A percentile compares a stretch with the other conserved stretches of the same genome.
phyloP scores from a whole-genome alignment of 1,284 basidiomycete species.

The Tylopilus sp. region DNA sequence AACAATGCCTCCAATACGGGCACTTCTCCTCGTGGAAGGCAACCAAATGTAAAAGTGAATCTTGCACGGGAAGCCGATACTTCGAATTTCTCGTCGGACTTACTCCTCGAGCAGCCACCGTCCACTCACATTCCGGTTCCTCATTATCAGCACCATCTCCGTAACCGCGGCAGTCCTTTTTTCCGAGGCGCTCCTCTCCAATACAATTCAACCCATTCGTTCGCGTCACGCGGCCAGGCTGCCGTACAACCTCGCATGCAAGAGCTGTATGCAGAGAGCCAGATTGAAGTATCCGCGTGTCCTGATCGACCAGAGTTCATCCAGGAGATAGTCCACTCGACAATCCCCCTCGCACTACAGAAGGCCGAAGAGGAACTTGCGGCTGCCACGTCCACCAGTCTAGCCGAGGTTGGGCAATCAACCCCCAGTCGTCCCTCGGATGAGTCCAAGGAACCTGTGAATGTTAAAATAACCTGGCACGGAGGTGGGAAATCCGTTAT shows the following conservation, averaged over 20 bases:
- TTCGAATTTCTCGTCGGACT: slow-evolving; percentile 47
- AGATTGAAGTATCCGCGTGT: slow-evolving; percentile 32
- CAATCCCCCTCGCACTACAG: slow-evolving; percentile 63
- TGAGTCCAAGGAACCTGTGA: slow-evolving; percentile 52
- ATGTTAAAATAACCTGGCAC: slow-evolving; percentile 67
- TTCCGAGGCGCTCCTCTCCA: slow-evolving; percentile 41
- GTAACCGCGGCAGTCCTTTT: slow-evolving; percentile 42
- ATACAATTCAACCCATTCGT: slow-evolving; percentile 50
- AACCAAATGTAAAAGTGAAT: slow-evolving; percentile 42
- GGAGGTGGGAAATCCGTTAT: slow-evolving; percentile 65
- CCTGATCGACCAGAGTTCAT: slow-evolving; percentile 49
- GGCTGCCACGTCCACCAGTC: slow-evolving; percentile 28
- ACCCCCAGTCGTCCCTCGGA: slow-evolving; percentile 33
- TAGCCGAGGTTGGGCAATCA: slow-evolving; percentile 32
- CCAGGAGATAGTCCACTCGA: slow-evolving; percentile 65
- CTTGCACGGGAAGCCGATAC: slow-evolving; percentile 37
- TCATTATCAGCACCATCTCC: slow-evolving; percentile 42
- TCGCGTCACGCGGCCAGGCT: slow-evolving; percentile 42
- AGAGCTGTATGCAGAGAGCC: slow-evolving; percentile 45
- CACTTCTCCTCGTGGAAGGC: slow-evolving; percentile 45
- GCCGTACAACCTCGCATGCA: slow-evolving; percentile 44
- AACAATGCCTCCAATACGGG: slow-evolving; percentile 45
- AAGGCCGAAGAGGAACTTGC: slow-evolving; percentile 48
- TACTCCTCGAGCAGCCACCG: slow-evolving; percentile 49
- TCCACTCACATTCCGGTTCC: slow-evolving; percentile 54